These are phyloP conservation scores for Aureobasidium sp. DNA, from an alignment of 2,329 filamentous ascomycete species.

Conservation along the genomic window DNA sequence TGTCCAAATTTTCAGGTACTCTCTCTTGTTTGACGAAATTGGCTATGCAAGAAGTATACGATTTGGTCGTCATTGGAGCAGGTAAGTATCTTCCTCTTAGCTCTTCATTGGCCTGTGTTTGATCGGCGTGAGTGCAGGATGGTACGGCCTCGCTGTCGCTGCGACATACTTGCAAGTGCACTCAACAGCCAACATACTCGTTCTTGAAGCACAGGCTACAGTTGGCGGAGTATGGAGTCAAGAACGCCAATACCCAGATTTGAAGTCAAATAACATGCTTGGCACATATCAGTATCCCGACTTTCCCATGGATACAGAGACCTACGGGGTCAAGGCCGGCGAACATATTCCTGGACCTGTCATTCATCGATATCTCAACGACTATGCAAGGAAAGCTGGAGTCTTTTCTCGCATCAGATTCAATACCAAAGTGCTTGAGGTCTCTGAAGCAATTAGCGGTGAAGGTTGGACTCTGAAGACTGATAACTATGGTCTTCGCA, in stretches of 20 bases:
- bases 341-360: slow-evolving; percentile 54
- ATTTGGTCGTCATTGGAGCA: slow-evolving; percentile 38
- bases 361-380: slow-evolving; percentile 51
- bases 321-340: slow-evolving; percentile 42
- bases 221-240: slow-evolving; percentile 65
- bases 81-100: slow-evolving; percentile 33
- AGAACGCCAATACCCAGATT: slow-evolving; percentile 58
- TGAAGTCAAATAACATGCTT: slow-evolving; percentile 68
- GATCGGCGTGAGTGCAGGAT: slow-evolving; percentile 23
- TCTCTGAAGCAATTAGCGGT: neutral
- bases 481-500: neutral
- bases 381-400: slow-evolving; percentile 49
- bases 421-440: slow-evolving; percentile 40
- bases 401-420: slow-evolving; percentile 45
- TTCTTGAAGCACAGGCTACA: slow-evolving; percentile 36
- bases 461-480: slow-evolving; percentile 22
- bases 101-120: too few relatives aligned
- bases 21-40: neutral
- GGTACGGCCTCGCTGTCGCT: slow-evolving; percentile 42
- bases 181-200: slow-evolving; percentile 33
- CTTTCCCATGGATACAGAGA: slow-evolving; percentile 56
- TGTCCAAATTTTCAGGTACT: neutral
- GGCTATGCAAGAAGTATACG: slow-evolving; percentile 16
- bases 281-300: slow-evolving; percentile 69
- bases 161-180: slow-evolving; percentile 44